Percentiles rank a stretch among this genome's conserved stretches.
Conservation (phyloP, 139 green algal species). For the Chlamydomonas incerta region DNA sequence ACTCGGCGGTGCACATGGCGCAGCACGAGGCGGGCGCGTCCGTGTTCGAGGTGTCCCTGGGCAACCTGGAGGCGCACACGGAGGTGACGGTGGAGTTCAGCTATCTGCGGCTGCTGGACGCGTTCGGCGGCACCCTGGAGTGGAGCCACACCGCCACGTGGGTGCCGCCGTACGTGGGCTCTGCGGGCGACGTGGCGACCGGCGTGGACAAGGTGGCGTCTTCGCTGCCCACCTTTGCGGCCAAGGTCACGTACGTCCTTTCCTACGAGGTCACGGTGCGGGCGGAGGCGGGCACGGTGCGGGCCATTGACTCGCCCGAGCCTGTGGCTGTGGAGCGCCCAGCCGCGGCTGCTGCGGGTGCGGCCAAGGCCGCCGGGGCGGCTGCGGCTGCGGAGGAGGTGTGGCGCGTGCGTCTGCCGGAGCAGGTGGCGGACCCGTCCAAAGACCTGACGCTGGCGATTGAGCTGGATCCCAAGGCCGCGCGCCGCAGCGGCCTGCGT, state of each 20-base stretch:
- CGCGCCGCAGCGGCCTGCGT: conserved; percentile 3
- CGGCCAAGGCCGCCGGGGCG: neutral
- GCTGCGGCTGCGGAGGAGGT: neutral
- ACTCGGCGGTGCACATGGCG: conserved; percentile 42
- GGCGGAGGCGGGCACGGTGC: conserved; percentile 17
- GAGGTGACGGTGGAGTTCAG: conserved; percentile 35
- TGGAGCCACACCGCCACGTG: conserved; percentile 56
- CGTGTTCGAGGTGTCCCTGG: conserved; percentile 51
- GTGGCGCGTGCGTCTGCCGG: neutral
- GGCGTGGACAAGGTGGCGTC: conserved; percentile 7
- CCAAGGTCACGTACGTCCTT: conserved; percentile 42
- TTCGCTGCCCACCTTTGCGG: conserved; percentile 6
- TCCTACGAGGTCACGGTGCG: conserved; percentile 35
- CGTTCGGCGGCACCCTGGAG: conserved; percentile 44
- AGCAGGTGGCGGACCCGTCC: conserved; percentile 35
- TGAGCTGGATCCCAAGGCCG: conserved; percentile 12
- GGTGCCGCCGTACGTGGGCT: conserved; percentile 48
- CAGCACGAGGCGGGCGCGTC: conserved; percentile 20
- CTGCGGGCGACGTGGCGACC: neutral
- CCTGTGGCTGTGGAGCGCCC: neutral
- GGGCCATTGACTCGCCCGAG: conserved; percentile 22
- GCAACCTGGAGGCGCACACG: conserved; percentile 50
- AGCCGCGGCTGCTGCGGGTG: neutral
- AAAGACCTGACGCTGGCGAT: conserved; percentile 53
- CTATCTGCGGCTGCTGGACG: conserved; percentile 54